Conservation (phyloP, 805 yeast species). For the Hanseniaspora hatyaiensis region DNA sequence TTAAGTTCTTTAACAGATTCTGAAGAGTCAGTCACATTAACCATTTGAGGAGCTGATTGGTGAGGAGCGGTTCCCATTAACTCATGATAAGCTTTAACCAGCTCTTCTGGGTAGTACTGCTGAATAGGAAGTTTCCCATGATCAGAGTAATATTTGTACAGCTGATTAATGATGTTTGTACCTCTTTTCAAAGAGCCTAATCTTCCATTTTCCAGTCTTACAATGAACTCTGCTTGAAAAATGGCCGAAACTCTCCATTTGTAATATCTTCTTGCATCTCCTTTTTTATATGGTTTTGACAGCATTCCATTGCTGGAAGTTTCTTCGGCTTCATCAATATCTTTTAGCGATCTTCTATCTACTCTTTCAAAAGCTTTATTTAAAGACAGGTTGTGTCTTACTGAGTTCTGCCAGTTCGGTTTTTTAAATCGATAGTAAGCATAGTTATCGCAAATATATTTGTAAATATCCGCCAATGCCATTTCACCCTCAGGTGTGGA, state of each 20-base stretch:
- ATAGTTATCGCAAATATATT: conserved; percentile 77
- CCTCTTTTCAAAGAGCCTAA: conserved; percentile 67
- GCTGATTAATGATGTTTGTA: conserved; percentile 65
- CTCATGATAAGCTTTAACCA: conserved; percentile 15
- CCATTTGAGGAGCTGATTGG: too few species aligned
- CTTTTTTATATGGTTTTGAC: conserved; percentile 34
- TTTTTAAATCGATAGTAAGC: conserved; percentile 85
- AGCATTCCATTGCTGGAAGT: not conserved
- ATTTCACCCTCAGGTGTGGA: conserved; percentile 79
- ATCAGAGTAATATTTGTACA: conserved; percentile 56
- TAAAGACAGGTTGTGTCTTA: conserved; percentile 84
- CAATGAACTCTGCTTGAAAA: conserved; percentile 72
- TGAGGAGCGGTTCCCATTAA: conserved; percentile 12
- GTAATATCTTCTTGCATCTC: conserved; percentile 98
- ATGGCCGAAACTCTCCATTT: conserved; percentile 92
- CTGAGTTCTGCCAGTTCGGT: conserved; percentile 98
- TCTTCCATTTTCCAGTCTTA: conserved; percentile 66
- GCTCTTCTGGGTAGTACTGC: conserved; percentile 28
- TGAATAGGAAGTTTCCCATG: conserved; percentile 33
- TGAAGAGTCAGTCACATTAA: too few species aligned
- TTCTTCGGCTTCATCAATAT: conserved; percentile 7
- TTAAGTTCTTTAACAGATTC: too few species aligned
- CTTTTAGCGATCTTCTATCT: conserved; percentile 47
- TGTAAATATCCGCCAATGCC: conserved; percentile 82
- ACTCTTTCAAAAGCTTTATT: conserved; percentile 97